phyloP scores from a whole-genome alignment of 805 yeast species.

The Teunomyces gatunensis region DNA sequence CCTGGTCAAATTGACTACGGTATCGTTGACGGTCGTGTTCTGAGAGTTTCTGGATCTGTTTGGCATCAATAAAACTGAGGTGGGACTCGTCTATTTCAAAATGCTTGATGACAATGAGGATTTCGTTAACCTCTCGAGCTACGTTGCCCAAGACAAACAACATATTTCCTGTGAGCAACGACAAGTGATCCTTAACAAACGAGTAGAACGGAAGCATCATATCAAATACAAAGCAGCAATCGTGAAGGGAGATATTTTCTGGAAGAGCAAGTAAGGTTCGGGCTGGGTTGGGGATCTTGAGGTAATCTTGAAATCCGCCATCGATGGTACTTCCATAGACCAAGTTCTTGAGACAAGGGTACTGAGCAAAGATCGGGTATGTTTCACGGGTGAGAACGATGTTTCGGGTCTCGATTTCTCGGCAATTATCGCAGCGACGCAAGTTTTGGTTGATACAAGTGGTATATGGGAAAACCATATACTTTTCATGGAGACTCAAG shows the following conservation, averaged over 20 bases:
- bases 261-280: constrained; percentile 28
- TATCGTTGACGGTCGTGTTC: constrained; percentile 10
- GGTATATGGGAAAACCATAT: constrained; percentile 33
- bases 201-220: constrained; percentile 35
- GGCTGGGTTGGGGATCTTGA: constrained; percentile 25
- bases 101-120: constrained; percentile 31
- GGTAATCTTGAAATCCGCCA: constrained; percentile 41
- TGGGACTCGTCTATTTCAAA: constrained; percentile 12
- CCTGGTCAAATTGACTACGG: constrained; percentile 16
- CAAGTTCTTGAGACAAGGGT: constrained; percentile 22
- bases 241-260: constrained; percentile 31
- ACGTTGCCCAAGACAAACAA: constrained; percentile 30
- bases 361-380: constrained; percentile 12
- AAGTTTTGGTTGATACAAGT: constrained; percentile 28
- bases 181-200: constrained; percentile 19
- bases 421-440: constrained; percentile 19
- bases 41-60: constrained; percentile 9
- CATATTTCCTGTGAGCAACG: constrained; percentile 13
- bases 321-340: constrained; percentile 34
- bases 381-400: not conserved
- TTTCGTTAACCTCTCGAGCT: constrained; percentile 34
- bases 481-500: constrained; percentile 14
- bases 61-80: constrained; percentile 10
- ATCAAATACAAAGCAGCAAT: constrained; percentile 33
- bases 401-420: not conserved